These are phyloP conservation scores for Boletus barrowsii DNA, from an alignment of 768 basidiomycete species.

Conservation along the genomic window DNA sequence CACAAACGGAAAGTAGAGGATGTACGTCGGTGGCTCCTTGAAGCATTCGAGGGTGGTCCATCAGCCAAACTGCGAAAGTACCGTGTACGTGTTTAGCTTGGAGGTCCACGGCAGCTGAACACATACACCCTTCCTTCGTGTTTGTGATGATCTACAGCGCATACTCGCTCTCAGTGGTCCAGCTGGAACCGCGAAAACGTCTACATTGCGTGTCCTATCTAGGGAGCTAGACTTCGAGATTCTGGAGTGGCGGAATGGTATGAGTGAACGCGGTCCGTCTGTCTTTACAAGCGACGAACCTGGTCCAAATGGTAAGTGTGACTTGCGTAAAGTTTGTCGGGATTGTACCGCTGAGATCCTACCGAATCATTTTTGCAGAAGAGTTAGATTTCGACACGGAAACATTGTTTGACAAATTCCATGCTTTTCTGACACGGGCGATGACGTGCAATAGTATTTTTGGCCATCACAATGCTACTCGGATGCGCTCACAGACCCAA, in stretches of 20 bases:
- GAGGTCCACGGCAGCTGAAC: not conserved
- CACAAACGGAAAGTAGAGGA: conserved; percentile 78
- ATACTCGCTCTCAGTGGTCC: conserved; percentile 86
- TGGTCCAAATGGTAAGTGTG: conserved; percentile 7
- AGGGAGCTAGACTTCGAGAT: conserved; percentile 75
- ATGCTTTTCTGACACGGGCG: conserved; percentile 70
- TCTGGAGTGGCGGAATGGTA: conserved; percentile 78
- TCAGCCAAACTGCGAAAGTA: conserved; percentile 67
- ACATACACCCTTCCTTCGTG: not conserved
- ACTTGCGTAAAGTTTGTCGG: not conserved
- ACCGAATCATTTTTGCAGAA: conserved; percentile 6
- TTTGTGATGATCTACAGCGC: conserved; percentile 44
- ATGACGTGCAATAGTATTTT: conserved; percentile 58
- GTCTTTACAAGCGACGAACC: conserved; percentile 18
- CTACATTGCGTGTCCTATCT: conserved; percentile 74
- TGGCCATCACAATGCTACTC: conserved; percentile 7
- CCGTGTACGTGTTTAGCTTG: conserved; percentile 47
- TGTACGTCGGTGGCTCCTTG: conserved; percentile 68
- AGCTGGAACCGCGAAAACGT: conserved; percentile 88
- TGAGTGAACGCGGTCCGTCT: conserved; percentile 45
- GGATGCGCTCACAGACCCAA: conserved; percentile 2
- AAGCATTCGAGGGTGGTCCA: conserved; percentile 68
- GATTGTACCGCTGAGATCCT: not conserved
- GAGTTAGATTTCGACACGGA: conserved; percentile 14
- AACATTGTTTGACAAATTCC: conserved; percentile 62